phyloP scores from a whole-genome alignment of 176 grass and related monocot genomes.

The Aechmea fasciata region DNA sequence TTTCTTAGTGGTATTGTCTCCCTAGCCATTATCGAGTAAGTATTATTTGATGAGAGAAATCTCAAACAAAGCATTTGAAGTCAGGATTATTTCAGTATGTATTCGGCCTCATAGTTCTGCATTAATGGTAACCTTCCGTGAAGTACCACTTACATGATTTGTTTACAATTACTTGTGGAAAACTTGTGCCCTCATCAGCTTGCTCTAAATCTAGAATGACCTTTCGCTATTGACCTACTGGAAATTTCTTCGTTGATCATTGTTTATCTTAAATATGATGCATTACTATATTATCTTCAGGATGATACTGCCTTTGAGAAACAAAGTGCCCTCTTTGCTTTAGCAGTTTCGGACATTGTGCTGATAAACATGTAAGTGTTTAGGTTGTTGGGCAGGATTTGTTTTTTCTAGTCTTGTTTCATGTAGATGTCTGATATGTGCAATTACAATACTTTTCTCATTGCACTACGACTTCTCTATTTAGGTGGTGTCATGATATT shows the following conservation, averaged over 20 bases:
- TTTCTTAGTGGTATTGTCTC: not conserved
- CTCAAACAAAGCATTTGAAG: not conserved
- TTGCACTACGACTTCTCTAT: slow-evolving; percentile 1
- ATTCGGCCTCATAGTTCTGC: no score
- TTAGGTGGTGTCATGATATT: slow-evolving; percentile 99
- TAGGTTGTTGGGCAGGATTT: slow-evolving; percentile 6
- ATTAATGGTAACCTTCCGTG: no score
- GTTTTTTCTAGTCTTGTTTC: not conserved
- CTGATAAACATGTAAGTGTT: slow-evolving; percentile 94
- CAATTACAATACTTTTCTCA: slow-evolving; percentile 15
- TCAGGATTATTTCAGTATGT: not conserved
- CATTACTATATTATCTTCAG: slow-evolving; percentile 28
- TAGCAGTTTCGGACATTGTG: slow-evolving; percentile 95
- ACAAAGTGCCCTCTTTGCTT: slow-evolving; percentile 96
- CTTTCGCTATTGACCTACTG: not conserved
- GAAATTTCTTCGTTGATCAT: not conserved
- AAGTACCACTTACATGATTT: no score
- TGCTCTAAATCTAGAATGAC: not conserved
- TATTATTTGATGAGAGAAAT: not conserved
- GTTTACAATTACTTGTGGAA: not conserved
- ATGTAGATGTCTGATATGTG: slow-evolving; percentile 5
- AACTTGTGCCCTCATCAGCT: not conserved
- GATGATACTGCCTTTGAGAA: slow-evolving; percentile 99
- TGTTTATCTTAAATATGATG: not conserved
- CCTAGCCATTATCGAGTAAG: not conserved